Percentiles rank a stretch among this genome's conserved stretches.
These are phyloP conservation scores for Aspergillus piperis DNA, from an alignment of 2,329 filamentous ascomycete species.

Conservation along the genomic window DNA sequence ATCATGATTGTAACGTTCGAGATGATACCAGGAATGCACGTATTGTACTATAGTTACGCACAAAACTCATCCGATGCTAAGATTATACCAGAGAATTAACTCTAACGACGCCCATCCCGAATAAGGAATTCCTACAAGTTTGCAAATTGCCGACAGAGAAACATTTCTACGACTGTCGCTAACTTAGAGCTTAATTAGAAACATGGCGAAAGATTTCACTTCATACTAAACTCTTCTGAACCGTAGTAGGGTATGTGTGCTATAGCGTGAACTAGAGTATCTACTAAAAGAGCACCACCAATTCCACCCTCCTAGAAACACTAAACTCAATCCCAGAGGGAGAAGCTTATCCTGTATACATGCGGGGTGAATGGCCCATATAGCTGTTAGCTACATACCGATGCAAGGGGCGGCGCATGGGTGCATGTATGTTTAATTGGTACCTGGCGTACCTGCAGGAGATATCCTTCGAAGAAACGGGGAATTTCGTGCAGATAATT, in stretches of 20 bases:
- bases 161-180: too few relatives aligned
- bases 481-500: constrained; percentile 6
- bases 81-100: neutral
- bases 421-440: constrained; percentile 6
- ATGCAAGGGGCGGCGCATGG: neutral
- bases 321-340: neutral
- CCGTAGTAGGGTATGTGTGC: neutral
- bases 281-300: too few relatives aligned
- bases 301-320: neutral
- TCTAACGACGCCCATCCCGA: too few relatives aligned
- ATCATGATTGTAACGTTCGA: neutral
- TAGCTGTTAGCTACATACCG: neutral
- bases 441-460: constrained; percentile 5
- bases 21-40: neutral
- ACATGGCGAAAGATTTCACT: too few relatives aligned
- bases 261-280: neutral
- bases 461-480: constrained; percentile 1
- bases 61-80: neutral
- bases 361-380: neutral
- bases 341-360: neutral
- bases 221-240: neutral
- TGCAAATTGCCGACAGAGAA: too few relatives aligned
- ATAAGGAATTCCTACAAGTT: too few relatives aligned
- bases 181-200: too few relatives aligned
- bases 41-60: neutral